Conservation (phyloP, 208 protist species). For the Blastocrithidia nonstop region DNA sequence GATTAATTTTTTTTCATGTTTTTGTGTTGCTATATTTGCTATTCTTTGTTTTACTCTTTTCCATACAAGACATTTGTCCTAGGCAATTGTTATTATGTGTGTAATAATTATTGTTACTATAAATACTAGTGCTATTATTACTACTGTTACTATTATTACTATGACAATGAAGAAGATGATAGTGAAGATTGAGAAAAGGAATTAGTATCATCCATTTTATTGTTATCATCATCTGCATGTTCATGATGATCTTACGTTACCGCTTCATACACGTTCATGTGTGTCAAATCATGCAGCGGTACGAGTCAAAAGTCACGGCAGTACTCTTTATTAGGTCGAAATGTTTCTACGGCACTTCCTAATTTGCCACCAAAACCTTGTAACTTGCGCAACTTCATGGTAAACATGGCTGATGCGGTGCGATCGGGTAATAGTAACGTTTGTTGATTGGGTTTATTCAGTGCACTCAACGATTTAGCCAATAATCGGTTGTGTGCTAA, state of each 20-base stretch:
- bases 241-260: too few species aligned
- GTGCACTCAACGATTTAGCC: constrained; percentile 63
- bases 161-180: constrained; percentile 1
- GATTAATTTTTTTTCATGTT: too few species aligned
- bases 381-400: constrained; percentile 26
- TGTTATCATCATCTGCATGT: too few species aligned
- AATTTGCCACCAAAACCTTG: constrained; percentile 76
- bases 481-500: constrained; percentile 75
- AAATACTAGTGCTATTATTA: neutral
- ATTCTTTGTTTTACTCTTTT: too few species aligned
- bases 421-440: constrained; percentile 51
- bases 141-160: neutral
- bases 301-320: too few species aligned
- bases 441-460: constrained; percentile 78
- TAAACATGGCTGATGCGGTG: constrained; percentile 35
- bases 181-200: neutral
- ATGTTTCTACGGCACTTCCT: constrained; percentile 24
- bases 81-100: too few species aligned
- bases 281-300: too few species aligned
- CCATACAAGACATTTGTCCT: too few species aligned
- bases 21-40: too few species aligned
- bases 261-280: too few species aligned
- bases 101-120: neutral
- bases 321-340: too few species aligned
- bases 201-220: constrained; percentile 5